Base-by-base conservation (phyloP, 2,329 filamentous ascomycete species). In the Claviceps pazoutovae region DNA sequence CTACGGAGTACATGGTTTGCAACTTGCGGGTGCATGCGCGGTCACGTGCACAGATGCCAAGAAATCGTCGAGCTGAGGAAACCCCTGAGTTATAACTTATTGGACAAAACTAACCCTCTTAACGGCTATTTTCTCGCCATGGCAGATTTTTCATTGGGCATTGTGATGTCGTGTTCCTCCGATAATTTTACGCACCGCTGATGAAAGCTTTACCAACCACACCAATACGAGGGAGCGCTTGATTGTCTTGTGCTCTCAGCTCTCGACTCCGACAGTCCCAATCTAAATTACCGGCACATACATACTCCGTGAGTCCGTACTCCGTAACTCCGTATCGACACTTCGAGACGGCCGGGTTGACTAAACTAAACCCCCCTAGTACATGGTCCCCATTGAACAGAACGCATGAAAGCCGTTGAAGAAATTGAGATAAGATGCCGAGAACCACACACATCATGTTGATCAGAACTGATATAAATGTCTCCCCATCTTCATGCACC, bases 401-500 rank as follows among this genome's bases (percentile, higher is more conserved):
- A 26, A 16, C 21, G 9, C 6, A 21, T 21, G 21, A 13, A 23
- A 21, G 8, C 9, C 8, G n/a, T 30, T 41, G 21, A 48, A n/a
- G 14, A 3, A 9, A 30, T 30, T 30, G 26, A 42, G 4, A 17
- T 46, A 30, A 36, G 26, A 42, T 5, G 17, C 43, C 17, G 19
- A 9, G 30, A n/a, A 23, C 9, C 7, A 42, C 9, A 19, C 19
- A 16, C 21, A 44, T 43, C 17, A 21, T 43, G 16, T 13, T 17
- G 5, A 43, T 19, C 30, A 34, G 30, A 34, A 34, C 30, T 34
- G 6, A 19, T 19, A n/a, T 14, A 50, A 46, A 69, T 75, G 72
- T 78, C 58, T 67, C 71, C 70, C 63, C 63, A 71, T 71, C 71
- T 78, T 76, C 75, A 78, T 78, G 73, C 74, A 76, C 74, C 74